Evolutionary conservation across 176 grass and related monocot genomes (phyloP), one percentile per base, ranked within the genome.

Genomic region (Pharus latifolius): DNA sequence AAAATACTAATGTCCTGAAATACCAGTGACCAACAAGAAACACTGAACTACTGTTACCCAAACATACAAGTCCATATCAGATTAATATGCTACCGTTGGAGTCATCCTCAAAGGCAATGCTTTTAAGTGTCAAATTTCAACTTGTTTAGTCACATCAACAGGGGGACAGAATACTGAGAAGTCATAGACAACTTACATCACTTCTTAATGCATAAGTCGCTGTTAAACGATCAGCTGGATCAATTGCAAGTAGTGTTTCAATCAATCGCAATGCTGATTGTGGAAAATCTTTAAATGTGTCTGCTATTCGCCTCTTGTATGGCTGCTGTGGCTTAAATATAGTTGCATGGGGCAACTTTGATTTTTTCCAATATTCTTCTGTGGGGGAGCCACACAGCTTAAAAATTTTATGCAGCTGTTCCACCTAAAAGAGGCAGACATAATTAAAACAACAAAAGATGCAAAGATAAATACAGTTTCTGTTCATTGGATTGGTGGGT

Each of bases 261-360:
- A 88, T 88, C 69, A 92, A 88, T 33, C 77, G 77, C 60, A 92
- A 41, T 67, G 89, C 84, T 56, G 89, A 88, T 31, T 83, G 81
- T 16, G 89, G 89, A 72, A 92, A 88, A 57, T 88, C 82, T 84
- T 92, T 88, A 53, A 88, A 92, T 19, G 82, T 92, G 45, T 92
- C 80, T 24, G 69, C 56, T 79, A 92, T 82, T 56, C 81, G 60
- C 69, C 85, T 80, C 69, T 79, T 92, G 79, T 92, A 92, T 45
- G 89, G 89, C 30, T 92, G 89, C 53, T 92, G 89, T 56, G 89
- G 89, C 69, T 92, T 92, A 82, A 92, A 92, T 79, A 92, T 92
- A 1, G 89, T 92, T 19, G 85, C 85, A 60, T 92, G 89, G 35
- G 89, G 89, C 44, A 92, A 58, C 78, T 88, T 92, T 2, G 81